Base-by-base conservation (phyloP, 768 basidiomycete genomes). In the Rhodotorula kratochvilovae region DNA sequence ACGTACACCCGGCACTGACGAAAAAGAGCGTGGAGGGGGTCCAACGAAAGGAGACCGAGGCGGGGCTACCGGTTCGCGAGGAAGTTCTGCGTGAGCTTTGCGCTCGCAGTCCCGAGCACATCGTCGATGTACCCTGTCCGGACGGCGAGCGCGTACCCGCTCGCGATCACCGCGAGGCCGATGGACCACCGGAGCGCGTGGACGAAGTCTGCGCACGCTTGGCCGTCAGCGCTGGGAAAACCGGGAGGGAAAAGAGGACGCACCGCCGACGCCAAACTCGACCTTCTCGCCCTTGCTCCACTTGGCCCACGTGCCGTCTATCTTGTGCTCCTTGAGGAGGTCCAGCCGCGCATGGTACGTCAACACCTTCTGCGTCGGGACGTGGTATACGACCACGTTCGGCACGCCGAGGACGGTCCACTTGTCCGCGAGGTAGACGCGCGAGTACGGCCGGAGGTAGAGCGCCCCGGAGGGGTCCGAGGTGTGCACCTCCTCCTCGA, bases 391-490 rank as follows among this genome's bases (percentile, higher is more conserved):
- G 4, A 65, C 67, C 2, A 77, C 35, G 27, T 70, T 72, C 1
- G 76, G 76, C 2, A 74, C 66, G 36, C 67, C 68, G 25, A 73
- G 62, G 17, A 77, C 65, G 29, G 60, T 61, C 63, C 70, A 74
- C 63, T 74, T 76, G 33, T 68, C 66, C 3, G 75, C 67, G 19
- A 77, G 63, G 68, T 67, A 56, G 11, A 73, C 76, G 35, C 76
- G 61, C n/a, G 67, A 69, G 70, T 65, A 77, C 21, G 76, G 76
- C 12, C 76, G 66, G 31, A 74, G 67, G 72, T 77, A 77, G 6
- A 71, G 58, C 2, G 51, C 25, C 12, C 68, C 57, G 6, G 31
- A n/a, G 1, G 71, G 66, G 61, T 69, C 70, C 19, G 58, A n/a
- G 2, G 27, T 11, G 61, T 46, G 43, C 7, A 66, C 51, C 27